These are phyloP conservation scores for Diaporthe citrichinensis DNA, from an alignment of 2,329 filamentous ascomycete species.

Conservation along the genomic window DNA sequence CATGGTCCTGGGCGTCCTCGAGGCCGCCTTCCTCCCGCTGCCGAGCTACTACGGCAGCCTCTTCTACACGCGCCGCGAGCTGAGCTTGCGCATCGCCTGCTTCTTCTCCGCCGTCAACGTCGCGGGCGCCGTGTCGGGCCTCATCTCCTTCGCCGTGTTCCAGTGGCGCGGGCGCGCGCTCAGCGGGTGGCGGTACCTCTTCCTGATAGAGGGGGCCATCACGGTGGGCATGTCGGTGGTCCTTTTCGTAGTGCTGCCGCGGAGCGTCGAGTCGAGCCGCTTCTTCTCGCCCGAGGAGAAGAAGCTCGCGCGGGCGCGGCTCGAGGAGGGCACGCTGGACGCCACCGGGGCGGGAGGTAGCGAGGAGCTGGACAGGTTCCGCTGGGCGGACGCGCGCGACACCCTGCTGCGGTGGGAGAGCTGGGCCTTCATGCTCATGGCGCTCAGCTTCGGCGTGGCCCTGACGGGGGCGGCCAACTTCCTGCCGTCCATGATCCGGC, in stretches of 20 bases:
- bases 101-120: conserved; percentile 46
- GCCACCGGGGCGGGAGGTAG: conserved; percentile 31
- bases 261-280: conserved; percentile 44
- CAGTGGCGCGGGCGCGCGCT: conserved; percentile 43
- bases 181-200: conserved; percentile 48
- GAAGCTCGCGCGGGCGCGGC: conserved; percentile 45
- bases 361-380: conserved; percentile 37
- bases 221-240: conserved; percentile 44
- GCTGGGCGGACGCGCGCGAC: conserved; percentile 45
- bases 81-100: conserved; percentile 38
- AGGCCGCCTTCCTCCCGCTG: conserved; percentile 48
- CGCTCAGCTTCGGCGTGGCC: conserved; percentile 47
- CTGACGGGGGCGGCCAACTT: conserved; percentile 47
- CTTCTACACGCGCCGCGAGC: conserved; percentile 46
- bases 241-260: conserved; percentile 44
- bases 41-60: conserved; percentile 47
- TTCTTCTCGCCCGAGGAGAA: conserved; percentile 47
- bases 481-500: conserved; percentile 51
- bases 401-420: conserved; percentile 45
- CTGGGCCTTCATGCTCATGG: conserved; percentile 46
- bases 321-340: conserved; percentile 46
- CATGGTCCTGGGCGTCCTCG: conserved; percentile 46
- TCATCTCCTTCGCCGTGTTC: conserved; percentile 48
- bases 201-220: conserved; percentile 48
- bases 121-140: conserved; percentile 46